These are phyloP conservation scores for Aurinia saxatilis DNA, from an alignment of 345 rosid genomes.

Conservation along the genomic window DNA sequence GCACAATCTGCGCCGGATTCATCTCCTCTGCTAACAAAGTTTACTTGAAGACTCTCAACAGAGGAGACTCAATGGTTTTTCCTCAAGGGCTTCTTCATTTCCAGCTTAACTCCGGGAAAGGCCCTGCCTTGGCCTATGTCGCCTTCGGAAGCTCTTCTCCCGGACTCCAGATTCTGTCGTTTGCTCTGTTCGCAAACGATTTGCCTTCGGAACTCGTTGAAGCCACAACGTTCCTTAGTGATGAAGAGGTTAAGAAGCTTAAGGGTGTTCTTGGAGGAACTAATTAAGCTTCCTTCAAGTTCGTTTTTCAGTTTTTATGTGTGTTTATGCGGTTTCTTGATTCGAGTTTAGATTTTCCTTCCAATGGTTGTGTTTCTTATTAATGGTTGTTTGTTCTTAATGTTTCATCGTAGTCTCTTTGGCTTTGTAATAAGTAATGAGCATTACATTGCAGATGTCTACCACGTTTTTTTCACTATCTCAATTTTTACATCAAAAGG, in stretches of 20 bases:
- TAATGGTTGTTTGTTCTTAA: background rate
- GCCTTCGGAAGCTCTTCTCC: constrained; percentile 68
- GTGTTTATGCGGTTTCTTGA: background rate
- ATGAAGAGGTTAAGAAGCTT: constrained; percentile 67
- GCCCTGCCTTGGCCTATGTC: constrained; percentile 42
- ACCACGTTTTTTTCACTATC: no score
- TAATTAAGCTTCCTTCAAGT: constrained; percentile 25
- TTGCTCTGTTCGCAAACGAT: constrained; percentile 55
- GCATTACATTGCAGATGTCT: background rate
- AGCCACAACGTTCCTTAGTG: constrained; percentile 55
- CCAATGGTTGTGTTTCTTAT: background rate
- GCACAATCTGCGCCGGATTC: constrained; percentile 71
- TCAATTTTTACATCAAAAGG: no score
- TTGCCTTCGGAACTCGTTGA: constrained; percentile 55
- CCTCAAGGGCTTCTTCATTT: constrained; percentile 78
- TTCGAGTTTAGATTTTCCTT: background rate
- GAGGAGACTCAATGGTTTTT: constrained; percentile 69
- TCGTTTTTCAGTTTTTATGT: background rate
- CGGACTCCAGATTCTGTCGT: constrained; percentile 66
- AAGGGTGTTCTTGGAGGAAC: constrained; percentile 88
- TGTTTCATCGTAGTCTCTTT: background rate
- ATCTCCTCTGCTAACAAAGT: constrained; percentile 59
- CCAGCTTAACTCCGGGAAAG: constrained; percentile 50
- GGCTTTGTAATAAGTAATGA: constrained; percentile 12
- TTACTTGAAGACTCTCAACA: constrained; percentile 40